Percentiles rank a stretch among this genome's conserved stretches.
phyloP scores from a whole-genome alignment of 306 rosid species.

The Dicorynia guianensis region DNA sequence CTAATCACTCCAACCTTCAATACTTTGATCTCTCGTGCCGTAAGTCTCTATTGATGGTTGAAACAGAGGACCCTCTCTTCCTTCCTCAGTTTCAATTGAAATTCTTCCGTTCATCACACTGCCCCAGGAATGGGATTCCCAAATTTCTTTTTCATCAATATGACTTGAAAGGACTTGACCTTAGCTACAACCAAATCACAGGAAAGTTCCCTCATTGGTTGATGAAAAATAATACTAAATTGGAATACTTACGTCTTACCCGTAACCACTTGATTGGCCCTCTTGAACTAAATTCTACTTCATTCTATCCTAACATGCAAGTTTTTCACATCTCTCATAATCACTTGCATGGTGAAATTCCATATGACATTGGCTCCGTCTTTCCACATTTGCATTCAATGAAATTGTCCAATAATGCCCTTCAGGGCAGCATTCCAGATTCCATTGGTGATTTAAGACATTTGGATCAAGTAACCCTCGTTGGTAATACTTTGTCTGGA shows the following conservation, averaged over 20 bases:
- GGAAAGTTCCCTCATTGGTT: constrained; percentile 21
- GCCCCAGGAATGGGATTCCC: background rate
- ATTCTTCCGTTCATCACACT: background rate
- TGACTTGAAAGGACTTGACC: background rate
- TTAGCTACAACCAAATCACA: background rate
- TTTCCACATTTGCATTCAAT: too few relatives aligned
- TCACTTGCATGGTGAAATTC: too few relatives aligned
- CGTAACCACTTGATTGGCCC: too few relatives aligned
- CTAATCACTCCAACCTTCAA: constrained; percentile 16
- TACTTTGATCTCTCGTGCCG: background rate
- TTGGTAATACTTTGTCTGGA: too few relatives aligned
- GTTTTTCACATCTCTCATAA: too few relatives aligned
- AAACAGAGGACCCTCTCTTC: constrained; percentile 16
- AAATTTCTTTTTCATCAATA: background rate
- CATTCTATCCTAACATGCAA: too few relatives aligned
- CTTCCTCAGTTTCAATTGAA: constrained; percentile 15
- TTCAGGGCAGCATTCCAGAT: too few relatives aligned
- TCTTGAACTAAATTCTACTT: too few relatives aligned
- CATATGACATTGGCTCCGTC: too few relatives aligned
- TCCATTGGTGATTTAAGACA: too few relatives aligned
- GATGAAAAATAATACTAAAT: constrained; percentile 9
- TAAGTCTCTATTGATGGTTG: background rate
- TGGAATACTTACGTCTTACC: background rate
- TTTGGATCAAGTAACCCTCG: too few relatives aligned
- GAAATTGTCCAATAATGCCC: too few relatives aligned